These are phyloP conservation scores for Fusarium torulosum DNA, from an alignment of 2,329 filamentous ascomycete species.

Conservation along the genomic window DNA sequence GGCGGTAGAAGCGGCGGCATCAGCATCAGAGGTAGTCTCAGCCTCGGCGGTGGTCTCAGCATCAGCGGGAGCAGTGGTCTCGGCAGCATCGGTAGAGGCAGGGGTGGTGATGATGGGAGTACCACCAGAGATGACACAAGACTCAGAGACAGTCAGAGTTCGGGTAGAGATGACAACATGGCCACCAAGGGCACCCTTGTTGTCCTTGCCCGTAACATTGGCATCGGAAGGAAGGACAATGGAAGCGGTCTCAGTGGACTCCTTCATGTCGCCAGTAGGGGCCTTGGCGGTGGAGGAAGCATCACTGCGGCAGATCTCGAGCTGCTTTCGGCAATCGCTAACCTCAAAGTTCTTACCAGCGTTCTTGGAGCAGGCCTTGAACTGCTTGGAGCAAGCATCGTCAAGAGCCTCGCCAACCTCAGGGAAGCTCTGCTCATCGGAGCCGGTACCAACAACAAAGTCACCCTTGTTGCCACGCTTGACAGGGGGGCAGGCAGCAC, in stretches of 20 bases:
- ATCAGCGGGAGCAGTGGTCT: slow-evolving; percentile 25
- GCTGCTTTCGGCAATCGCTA: slow-evolving; percentile 45
- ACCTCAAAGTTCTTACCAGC: slow-evolving; percentile 46
- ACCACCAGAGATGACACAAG: slow-evolving; percentile 44
- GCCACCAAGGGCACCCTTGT: slow-evolving; percentile 40
- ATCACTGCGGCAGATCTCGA: slow-evolving; percentile 42
- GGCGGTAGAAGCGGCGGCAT: slow-evolving; percentile 21
- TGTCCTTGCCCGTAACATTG: slow-evolving; percentile 20
- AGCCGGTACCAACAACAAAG: slow-evolving; percentile 41
- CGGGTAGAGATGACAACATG: slow-evolving; percentile 45
- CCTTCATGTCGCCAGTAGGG: slow-evolving; percentile 33
- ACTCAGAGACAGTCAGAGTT: slow-evolving; percentile 46
- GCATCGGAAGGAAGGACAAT: slow-evolving; percentile 47
- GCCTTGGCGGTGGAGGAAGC: slow-evolving; percentile 42
- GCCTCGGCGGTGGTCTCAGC: slow-evolving; percentile 25
- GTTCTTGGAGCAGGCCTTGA: slow-evolving; percentile 39
- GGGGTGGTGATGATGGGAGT: slow-evolving; percentile 41
- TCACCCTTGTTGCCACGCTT: slow-evolving; percentile 36
- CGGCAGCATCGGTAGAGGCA: slow-evolving; percentile 29
- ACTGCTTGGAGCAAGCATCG: slow-evolving; percentile 47
- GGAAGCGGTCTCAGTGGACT: slow-evolving; percentile 46
- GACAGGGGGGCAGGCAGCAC: slow-evolving; percentile 47
- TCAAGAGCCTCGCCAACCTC: slow-evolving; percentile 41
- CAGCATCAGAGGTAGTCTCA: slow-evolving; percentile 25
- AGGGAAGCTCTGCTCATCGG: slow-evolving; percentile 37